phyloP scores from a whole-genome alignment of 2,329 filamentous ascomycete genomes.

The Helotiales sp. region DNA sequence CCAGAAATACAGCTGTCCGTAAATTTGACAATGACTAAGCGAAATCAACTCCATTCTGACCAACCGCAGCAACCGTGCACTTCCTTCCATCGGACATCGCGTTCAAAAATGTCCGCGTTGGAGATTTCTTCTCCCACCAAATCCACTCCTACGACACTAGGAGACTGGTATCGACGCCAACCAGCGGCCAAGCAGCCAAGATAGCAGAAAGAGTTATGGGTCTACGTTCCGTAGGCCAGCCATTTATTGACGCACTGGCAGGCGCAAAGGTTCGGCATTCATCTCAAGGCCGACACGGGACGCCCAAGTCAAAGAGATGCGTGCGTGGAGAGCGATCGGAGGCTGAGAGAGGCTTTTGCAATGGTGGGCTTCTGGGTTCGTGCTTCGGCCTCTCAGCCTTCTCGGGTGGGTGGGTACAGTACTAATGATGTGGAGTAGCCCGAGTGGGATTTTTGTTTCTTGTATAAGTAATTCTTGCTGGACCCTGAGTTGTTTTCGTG shows the following conservation, averaged over 20 bases:
- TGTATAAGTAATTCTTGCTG: background rate
- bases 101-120: background rate
- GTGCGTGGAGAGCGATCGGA: background rate
- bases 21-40: background rate
- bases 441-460: background rate
- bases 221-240: background rate
- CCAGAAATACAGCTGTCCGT: background rate
- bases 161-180: background rate
- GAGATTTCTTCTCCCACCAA: background rate
- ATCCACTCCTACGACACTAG: background rate
- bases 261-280: constrained; percentile 13
- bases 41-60: background rate
- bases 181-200: too few relatives aligned
- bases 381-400: background rate
- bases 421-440: background rate
- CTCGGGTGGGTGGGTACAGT: background rate
- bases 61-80: background rate
- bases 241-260: background rate
- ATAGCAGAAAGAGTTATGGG: background rate
- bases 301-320: background rate
- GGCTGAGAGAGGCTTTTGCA: background rate
- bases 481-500: background rate
- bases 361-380: background rate
- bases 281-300: constrained; percentile 11
- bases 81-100: background rate